Conservation (phyloP, 2,329 filamentous ascomycete genomes). For the Boeremia lycopersici region DNA sequence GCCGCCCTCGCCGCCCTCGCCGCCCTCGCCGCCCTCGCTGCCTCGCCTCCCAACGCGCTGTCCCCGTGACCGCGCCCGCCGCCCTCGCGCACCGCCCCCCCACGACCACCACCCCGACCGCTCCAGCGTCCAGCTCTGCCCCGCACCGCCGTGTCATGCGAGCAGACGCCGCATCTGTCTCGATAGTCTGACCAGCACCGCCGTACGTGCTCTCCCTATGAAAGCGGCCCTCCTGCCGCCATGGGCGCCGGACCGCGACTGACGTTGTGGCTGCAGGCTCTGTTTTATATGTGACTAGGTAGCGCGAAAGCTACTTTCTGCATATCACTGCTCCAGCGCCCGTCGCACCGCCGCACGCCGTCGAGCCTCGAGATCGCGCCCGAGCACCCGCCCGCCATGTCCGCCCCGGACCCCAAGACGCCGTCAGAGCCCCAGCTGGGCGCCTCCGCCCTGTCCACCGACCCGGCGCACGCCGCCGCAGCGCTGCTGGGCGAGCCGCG, state of each 20-base stretch:
- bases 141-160: slow-evolving; percentile 37
- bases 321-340: no score
- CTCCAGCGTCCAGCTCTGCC: slow-evolving; percentile 8
- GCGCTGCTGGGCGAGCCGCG: slow-evolving; percentile 46
- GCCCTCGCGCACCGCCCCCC: slow-evolving; percentile 10
- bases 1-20: no score
- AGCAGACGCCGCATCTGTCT: slow-evolving; percentile 17
- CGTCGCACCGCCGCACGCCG: slow-evolving; percentile 38
- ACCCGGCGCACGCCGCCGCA: slow-evolving; percentile 30
- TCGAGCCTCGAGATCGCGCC: slow-evolving; percentile 39
- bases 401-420: slow-evolving; percentile 34
- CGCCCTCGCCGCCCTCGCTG: no score
- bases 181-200: slow-evolving; percentile 20
- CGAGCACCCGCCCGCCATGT: slow-evolving; percentile 40
- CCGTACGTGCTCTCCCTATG: slow-evolving; percentile 29
- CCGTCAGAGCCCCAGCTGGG: slow-evolving; percentile 41
- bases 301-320: no score
- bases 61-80: slow-evolving; percentile 12
- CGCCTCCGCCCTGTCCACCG: slow-evolving; percentile 31
- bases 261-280: slow-evolving; percentile 42
- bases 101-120: slow-evolving; percentile 27
- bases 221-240: slow-evolving; percentile 1
- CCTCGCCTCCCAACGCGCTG: no score
- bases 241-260: slow-evolving; percentile 25
- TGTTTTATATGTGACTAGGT: no score